Conservation (phyloP, 257 asterid species). For the Eucommia ulmoides region DNA sequence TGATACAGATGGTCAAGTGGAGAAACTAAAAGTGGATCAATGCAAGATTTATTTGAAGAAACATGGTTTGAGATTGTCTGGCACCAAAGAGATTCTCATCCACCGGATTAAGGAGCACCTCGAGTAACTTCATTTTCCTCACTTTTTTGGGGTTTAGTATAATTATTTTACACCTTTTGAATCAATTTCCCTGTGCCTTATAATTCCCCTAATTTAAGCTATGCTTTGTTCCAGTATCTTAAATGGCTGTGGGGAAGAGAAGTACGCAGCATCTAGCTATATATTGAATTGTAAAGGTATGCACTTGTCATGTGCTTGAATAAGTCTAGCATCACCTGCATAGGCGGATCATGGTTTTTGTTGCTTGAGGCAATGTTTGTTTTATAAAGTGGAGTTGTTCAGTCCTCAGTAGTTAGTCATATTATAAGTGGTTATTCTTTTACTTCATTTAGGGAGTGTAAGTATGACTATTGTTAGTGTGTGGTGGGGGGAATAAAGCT, state of each 20-base stretch:
- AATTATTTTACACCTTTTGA: no score
- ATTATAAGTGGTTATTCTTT: no score
- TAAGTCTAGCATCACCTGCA: neutral
- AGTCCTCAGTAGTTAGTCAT: no score
- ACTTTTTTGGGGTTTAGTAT: neutral
- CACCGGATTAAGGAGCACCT: slow-evolving; percentile 70
- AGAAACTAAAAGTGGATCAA: slow-evolving; percentile 62
- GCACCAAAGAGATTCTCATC: slow-evolving; percentile 50
- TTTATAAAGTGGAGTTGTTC: no score
- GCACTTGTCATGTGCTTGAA: neutral
- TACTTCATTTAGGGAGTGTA: no score
- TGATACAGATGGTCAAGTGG: slow-evolving; percentile 38
- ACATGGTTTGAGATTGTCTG: slow-evolving; percentile 75
- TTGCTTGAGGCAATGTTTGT: no score
- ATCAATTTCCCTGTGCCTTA: no score
- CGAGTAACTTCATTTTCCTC: slow-evolving; percentile 26
- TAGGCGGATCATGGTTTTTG: no score
- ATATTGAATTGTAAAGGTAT: slow-evolving; percentile 77
- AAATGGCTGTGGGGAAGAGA: slow-evolving; percentile 63
- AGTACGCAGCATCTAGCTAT: slow-evolving; percentile 68
- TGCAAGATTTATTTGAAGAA: slow-evolving; percentile 76
- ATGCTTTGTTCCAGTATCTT: slow-evolving; percentile 51
- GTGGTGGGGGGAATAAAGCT: no score
- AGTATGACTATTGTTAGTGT: no score
- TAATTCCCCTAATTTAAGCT: no score